Conservation (phyloP, 2,329 filamentous ascomycete genomes). For the Stagonosporopsis vannaccii region DNA sequence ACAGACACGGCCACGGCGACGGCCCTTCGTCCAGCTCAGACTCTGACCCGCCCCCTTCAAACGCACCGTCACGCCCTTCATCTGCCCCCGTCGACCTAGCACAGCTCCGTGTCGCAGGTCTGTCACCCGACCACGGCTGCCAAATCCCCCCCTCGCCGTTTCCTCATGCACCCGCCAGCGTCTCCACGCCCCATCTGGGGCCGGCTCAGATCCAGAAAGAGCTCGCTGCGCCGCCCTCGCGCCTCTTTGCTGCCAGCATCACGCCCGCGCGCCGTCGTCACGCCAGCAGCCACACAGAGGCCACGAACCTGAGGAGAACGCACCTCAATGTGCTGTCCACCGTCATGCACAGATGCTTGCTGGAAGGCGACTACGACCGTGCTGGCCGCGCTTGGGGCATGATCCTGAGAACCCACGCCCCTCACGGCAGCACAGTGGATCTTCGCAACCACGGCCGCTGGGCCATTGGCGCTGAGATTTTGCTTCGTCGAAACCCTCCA, state of each 20-base stretch:
- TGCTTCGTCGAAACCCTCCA: conserved; percentile 64
- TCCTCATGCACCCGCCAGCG: conserved; percentile 51
- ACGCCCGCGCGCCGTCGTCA: conserved; percentile 6
- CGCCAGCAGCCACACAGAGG: conserved; percentile 16
- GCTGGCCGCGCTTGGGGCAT: conserved; percentile 79
- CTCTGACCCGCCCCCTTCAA: conserved; percentile 8
- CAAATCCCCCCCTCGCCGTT: conserved; percentile 53
- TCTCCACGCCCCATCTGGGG: conserved; percentile 24
- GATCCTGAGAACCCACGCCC: conserved; percentile 68
- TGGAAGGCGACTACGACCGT: conserved; percentile 72
- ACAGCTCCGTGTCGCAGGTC: conserved; percentile 52
- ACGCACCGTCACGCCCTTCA: conserved; percentile 26
- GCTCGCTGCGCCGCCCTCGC: conserved; percentile 52
- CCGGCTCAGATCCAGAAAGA: conserved; percentile 47
- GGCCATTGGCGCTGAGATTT: conserved; percentile 84
- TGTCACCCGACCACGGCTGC: conserved; percentile 47
- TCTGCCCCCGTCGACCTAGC: conserved; percentile 31
- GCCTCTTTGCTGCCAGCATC: conserved; percentile 46
- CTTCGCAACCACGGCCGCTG: conserved; percentile 74
- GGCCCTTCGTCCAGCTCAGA: not conserved
- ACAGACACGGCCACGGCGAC: conserved; percentile 25
- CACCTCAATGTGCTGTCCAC: conserved; percentile 73
- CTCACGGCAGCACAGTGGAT: conserved; percentile 66
- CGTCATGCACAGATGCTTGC: conserved; percentile 75
- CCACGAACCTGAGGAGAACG: conserved; percentile 51